These are phyloP conservation scores for Millerozyma miso DNA, from an alignment of 805 yeast species.

Conservation along the genomic window DNA sequence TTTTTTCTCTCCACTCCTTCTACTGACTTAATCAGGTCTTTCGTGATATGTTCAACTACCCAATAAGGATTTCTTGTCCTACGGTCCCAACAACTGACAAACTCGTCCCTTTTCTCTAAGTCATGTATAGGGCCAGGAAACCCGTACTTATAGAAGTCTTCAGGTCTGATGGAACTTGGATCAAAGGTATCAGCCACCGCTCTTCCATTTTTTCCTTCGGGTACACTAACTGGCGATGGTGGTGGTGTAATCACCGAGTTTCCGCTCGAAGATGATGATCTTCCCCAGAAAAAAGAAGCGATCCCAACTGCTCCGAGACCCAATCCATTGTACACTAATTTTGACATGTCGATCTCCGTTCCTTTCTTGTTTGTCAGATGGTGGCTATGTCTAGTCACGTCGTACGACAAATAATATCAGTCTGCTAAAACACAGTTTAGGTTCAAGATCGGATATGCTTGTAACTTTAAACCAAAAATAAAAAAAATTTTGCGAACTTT, in stretches of 20 bases:
- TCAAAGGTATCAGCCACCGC: slow-evolving; percentile 15
- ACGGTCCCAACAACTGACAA: slow-evolving; percentile 82
- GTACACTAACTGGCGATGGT: slow-evolving; percentile 5
- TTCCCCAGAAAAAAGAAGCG: slow-evolving; percentile 39
- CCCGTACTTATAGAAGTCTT: slow-evolving; percentile 83
- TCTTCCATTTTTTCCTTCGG: not conserved
- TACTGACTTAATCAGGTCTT: slow-evolving; percentile 52
- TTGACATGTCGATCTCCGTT: slow-evolving; percentile 18
- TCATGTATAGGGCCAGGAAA: slow-evolving; percentile 96
- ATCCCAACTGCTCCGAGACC: slow-evolving; percentile 37
- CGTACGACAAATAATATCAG: too few species aligned
- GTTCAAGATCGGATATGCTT: too few species aligned
- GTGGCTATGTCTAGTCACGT: too few species aligned
- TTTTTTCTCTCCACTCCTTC: slow-evolving; percentile 70
- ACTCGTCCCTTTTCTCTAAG: slow-evolving; percentile 66
- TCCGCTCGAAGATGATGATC: slow-evolving; percentile 18
- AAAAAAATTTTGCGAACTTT: not conserved
- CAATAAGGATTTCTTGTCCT: slow-evolving; percentile 81
- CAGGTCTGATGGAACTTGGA: slow-evolving; percentile 55
- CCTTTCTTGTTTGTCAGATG: too few species aligned
- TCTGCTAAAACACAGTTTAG: too few species aligned
- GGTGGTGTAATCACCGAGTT: slow-evolving; percentile 5
- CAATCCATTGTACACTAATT: slow-evolving; percentile 22
- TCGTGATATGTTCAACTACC: slow-evolving; percentile 86
- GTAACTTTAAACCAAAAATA: too few species aligned